Conservation (phyloP, 352 stramenopile species). For the Aphanomyces cochlioides region DNA sequence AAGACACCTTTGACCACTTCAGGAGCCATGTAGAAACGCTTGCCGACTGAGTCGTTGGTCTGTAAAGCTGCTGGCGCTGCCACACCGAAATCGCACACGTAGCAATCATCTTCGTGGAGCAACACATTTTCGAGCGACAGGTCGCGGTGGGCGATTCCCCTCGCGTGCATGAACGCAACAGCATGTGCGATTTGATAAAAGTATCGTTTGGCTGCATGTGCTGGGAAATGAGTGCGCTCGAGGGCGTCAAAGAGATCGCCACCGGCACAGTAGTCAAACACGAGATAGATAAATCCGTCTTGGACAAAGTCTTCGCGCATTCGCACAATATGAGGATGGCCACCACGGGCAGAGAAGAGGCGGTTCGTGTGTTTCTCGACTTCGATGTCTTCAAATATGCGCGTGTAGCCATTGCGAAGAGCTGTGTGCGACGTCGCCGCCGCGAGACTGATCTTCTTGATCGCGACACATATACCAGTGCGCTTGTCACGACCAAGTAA, state of each 20-base stretch:
- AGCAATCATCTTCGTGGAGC: conserved; percentile 41
- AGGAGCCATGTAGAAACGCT: conserved; percentile 33
- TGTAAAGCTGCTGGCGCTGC: neutral
- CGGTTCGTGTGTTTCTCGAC: conserved; percentile 70
- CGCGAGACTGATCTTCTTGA: conserved; percentile 72
- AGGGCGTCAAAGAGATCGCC: conserved; percentile 58
- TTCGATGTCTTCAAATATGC: conserved; percentile 73
- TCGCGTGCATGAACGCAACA: conserved; percentile 39
- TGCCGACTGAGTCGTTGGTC: conserved; percentile 17
- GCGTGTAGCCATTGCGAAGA: conserved; percentile 44
- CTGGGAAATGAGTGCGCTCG: conserved; percentile 31
- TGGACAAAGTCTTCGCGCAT: conserved; percentile 76
- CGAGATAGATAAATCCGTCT: conserved; percentile 72
- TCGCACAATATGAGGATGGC: conserved; percentile 56
- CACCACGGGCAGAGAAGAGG: conserved; percentile 52
- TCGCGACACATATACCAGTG: conserved; percentile 52
- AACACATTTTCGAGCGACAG: conserved; percentile 98
- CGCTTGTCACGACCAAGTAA: conserved; percentile 50
- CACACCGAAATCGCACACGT: conserved; percentile 32
- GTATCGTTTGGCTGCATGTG: conserved; percentile 7
- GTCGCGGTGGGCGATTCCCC: conserved; percentile 89
- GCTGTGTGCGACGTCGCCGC: conserved; percentile 41
- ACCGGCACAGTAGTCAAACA: conserved; percentile 52
- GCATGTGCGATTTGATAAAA: conserved; percentile 13
- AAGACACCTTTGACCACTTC: conserved; percentile 27